A percentile compares a stretch with the other conserved stretches of the same genome.
phyloP scores from a whole-genome alignment of 257 asterid genomes.

The Salvia hispanica region DNA sequence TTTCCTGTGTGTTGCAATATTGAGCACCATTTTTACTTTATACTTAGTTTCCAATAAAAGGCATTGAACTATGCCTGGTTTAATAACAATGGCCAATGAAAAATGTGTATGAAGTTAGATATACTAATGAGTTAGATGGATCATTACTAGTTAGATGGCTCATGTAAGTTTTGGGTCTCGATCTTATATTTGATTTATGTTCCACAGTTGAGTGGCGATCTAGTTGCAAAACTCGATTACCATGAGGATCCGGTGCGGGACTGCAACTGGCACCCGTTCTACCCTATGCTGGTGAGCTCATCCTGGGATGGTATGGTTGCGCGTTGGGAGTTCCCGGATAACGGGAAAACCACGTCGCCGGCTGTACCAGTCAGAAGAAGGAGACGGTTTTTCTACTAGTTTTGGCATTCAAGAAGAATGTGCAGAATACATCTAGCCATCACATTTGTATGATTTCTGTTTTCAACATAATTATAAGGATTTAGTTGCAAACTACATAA shows the following conservation, averaged over 20 bases:
- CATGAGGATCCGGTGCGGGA: constrained; percentile 81
- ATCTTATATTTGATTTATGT: constrained; percentile 3
- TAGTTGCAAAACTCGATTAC: constrained; percentile 68
- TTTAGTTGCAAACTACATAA: constrained; percentile 11
- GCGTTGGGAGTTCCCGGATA: constrained; percentile 79
- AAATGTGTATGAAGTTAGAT: neutral
- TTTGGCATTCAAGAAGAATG: neutral
- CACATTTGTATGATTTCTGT: constrained; percentile 5
- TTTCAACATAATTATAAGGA: neutral
- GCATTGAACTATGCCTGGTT: neutral
- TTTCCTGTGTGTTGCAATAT: neutral
- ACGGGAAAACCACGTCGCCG: constrained; percentile 33
- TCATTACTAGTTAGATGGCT: too few species aligned
- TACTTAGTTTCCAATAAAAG: neutral
- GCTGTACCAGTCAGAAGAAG: constrained; percentile 41
- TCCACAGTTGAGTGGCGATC: constrained; percentile 63
- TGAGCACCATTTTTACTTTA: neutral
- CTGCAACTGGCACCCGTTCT: constrained; percentile 92
- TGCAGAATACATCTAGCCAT: neutral
- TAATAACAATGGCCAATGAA: neutral
- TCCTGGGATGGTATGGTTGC: constrained; percentile 88
- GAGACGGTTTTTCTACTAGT: constrained; percentile 38
- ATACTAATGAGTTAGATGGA: too few species aligned
- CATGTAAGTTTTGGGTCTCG: too few species aligned
- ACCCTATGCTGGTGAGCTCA: constrained; percentile 80